These are phyloP conservation scores for Taphrina confusa DNA, from an alignment of 1,139 yeast genomes.

Conservation along the genomic window DNA sequence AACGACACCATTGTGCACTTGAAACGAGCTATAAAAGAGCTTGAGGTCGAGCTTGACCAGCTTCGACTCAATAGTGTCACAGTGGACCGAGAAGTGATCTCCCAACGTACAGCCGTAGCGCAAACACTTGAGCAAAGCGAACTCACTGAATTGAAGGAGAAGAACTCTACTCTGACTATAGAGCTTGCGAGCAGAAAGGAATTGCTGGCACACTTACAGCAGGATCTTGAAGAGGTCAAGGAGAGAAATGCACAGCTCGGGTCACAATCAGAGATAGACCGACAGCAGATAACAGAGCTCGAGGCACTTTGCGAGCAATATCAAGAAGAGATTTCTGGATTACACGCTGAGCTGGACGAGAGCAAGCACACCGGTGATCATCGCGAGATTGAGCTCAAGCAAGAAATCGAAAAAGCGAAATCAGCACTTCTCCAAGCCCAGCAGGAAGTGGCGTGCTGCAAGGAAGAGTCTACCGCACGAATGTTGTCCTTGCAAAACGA, in stretches of 20 bases:
- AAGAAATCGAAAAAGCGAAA: background rate
- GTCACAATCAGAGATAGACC: background rate
- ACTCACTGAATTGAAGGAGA: background rate
- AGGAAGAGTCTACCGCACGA: no score
- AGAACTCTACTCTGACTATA: background rate
- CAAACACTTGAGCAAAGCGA: background rate
- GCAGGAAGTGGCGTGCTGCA: no score
- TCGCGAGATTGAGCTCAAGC: background rate
- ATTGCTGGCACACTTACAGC: background rate
- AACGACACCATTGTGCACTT: background rate
- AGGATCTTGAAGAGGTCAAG: constrained; percentile 19
- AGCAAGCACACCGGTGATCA: background rate
- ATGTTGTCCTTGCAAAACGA: no score
- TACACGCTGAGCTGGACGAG: constrained; percentile 10
- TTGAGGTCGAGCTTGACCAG: no score
- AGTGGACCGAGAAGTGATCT: no score
- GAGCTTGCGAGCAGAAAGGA: constrained; percentile 16
- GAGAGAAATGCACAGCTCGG: background rate
- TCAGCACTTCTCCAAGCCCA: no score
- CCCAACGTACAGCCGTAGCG: background rate
- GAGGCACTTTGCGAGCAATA: background rate
- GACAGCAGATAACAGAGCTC: background rate
- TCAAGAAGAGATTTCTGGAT: background rate
- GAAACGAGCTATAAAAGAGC: background rate
- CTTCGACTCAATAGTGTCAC: no score